Conservation (phyloP, 805 yeast species). For the Kuraishia borneana region DNA sequence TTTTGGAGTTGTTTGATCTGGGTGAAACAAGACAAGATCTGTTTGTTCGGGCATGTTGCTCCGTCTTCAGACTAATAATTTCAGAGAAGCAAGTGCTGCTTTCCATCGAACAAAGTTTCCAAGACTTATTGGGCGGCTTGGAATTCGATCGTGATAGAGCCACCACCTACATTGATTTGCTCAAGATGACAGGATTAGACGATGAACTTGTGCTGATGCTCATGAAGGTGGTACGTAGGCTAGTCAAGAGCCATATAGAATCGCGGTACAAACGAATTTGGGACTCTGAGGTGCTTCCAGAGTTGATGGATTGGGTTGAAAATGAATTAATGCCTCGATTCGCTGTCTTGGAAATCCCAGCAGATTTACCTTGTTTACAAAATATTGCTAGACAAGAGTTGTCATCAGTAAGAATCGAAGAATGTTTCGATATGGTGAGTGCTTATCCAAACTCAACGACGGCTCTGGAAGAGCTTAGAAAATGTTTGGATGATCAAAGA, state of each 20-base stretch:
- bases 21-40: background rate
- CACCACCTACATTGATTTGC: background rate
- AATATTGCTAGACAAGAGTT: conserved; percentile 12
- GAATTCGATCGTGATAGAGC: too few relatives aligned
- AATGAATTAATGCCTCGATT: conserved; percentile 24
- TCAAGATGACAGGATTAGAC: background rate
- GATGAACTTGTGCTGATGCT: conserved; percentile 17
- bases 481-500: conserved; percentile 40
- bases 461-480: conserved; percentile 48
- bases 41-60: background rate
- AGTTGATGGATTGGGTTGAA: conserved; percentile 26
- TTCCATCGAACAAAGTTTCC: too few relatives aligned
- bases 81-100: background rate
- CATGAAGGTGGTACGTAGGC: conserved; percentile 24
- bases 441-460: conserved; percentile 39
- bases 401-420: conserved; percentile 35
- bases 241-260: conserved; percentile 21
- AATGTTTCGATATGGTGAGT: conserved; percentile 47
- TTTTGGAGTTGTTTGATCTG: background rate
- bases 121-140: too few relatives aligned
- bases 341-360: conserved; percentile 9
- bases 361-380: conserved; percentile 8
- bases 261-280: conserved; percentile 22
- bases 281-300: conserved; percentile 23
- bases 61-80: background rate